Percentiles rank a stretch among this genome's conserved stretches.
Conservation (phyloP, 306 rosid species). For the Geum urbanum region DNA sequence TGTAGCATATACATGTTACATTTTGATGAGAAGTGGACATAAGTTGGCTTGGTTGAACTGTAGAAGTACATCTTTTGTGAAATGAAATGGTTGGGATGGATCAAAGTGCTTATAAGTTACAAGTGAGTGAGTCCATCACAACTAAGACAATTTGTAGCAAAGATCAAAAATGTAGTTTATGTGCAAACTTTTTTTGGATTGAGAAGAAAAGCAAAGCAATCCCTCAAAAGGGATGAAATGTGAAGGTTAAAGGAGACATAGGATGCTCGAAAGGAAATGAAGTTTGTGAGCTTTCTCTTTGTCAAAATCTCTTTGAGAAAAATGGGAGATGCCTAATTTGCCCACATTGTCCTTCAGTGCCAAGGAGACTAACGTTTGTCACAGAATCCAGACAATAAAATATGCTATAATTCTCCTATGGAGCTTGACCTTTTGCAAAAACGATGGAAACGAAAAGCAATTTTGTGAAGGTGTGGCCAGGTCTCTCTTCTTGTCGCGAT, state of each 20-base stretch:
- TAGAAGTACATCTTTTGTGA: not conserved
- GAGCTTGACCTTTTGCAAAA: conserved; percentile 51
- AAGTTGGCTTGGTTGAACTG: not conserved
- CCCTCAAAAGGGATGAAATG: conserved; percentile 94
- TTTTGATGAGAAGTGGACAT: not conserved
- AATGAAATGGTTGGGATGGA: conserved; percentile 5
- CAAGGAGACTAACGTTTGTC: conserved; percentile 78
- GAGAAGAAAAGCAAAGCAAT: conserved; percentile 21
- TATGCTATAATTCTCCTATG: conserved; percentile 12
- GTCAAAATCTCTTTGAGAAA: conserved; percentile 55
- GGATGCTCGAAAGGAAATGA: conserved; percentile 76
- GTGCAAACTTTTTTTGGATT: conserved; percentile 27
- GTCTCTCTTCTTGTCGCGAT: conserved; percentile 56
- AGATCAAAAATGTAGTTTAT: conserved; percentile 21
- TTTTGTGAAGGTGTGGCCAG: conserved; percentile 35
- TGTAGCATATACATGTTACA: not conserved
- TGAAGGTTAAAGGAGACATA: conserved; percentile 58
- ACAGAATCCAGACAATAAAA: conserved; percentile 59
- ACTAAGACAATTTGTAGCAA: conserved; percentile 2
- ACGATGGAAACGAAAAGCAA: conserved; percentile 33
- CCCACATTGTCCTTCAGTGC: conserved; percentile 76
- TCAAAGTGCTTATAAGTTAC: not conserved
- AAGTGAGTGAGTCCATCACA: not conserved
- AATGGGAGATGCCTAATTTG: conserved; percentile 29
- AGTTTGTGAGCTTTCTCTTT: conserved; percentile 76